These are phyloP conservation scores for Pisolithus thermaeus DNA, from an alignment of 1,284 basidiomycete genomes.

Conservation along the genomic window DNA sequence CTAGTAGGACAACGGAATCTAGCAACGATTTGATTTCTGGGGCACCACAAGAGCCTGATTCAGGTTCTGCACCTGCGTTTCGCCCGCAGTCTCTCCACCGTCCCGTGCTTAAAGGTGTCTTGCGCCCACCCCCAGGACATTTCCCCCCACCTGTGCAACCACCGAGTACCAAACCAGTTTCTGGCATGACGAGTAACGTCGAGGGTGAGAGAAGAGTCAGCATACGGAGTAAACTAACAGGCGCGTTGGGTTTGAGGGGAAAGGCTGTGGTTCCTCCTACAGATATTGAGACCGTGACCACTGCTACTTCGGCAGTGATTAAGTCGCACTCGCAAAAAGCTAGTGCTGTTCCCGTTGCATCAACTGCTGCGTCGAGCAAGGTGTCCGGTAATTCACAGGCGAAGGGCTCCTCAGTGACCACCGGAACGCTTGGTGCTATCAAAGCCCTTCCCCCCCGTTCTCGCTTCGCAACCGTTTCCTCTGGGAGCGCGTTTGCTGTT, in stretches of 20 bases:
- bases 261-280: neutral
- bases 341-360: neutral
- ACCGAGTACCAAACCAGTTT: neutral
- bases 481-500: neutral
- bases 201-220: constrained; percentile 1
- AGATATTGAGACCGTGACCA: neutral
- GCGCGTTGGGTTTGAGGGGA: constrained; percentile 3
- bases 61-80: neutral
- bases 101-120: constrained; percentile 9
- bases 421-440: neutral
- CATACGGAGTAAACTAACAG: constrained; percentile 7
- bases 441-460: constrained; percentile 7
- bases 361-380: constrained; percentile 1
- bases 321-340: constrained; percentile 7
- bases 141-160: neutral
- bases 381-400: neutral
- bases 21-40: neutral
- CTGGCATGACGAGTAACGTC: neutral
- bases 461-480: constrained; percentile 4
- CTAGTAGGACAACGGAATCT: neutral
- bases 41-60: neutral
- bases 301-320: neutral
- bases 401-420: neutral
- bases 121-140: constrained; percentile 9
- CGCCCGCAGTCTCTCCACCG: constrained; percentile 1